phyloP scores from a whole-genome alignment of 305 asterid species.

The Fraxinus sp. region DNA sequence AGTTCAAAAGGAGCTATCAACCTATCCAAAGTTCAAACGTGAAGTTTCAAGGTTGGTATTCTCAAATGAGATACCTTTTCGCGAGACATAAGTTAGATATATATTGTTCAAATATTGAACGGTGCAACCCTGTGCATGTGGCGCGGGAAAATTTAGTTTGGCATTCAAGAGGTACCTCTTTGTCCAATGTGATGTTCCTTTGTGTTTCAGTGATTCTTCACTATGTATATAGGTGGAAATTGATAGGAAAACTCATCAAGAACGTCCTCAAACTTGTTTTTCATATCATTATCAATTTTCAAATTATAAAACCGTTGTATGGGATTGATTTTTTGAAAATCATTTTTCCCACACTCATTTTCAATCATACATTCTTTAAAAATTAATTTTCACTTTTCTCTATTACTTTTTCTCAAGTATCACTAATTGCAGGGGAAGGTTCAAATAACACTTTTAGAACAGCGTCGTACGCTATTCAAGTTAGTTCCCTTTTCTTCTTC shows the following conservation, averaged over 20 bases:
- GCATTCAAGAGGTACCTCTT: no score
- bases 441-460: background rate
- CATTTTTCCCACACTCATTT: background rate
- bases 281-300: background rate
- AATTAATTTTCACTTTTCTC: background rate
- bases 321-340: background rate
- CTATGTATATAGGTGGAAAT: background rate
- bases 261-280: background rate
- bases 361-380: background rate
- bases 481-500: background rate
- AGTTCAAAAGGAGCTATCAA: background rate
- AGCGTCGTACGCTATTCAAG: background rate
- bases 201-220: background rate
- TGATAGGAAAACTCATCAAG: background rate
- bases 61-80: background rate
- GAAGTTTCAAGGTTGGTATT: no score
- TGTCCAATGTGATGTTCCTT: no score
- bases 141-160: no score
- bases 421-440: background rate
- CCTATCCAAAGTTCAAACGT: background rate
- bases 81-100: background rate
- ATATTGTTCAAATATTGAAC: background rate
- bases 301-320: background rate
- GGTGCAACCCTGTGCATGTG: no score
- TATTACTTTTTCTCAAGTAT: background rate